phyloP scores from a whole-genome alignment of 306 rosid genomes.

The Pyrus betulifolia region DNA sequence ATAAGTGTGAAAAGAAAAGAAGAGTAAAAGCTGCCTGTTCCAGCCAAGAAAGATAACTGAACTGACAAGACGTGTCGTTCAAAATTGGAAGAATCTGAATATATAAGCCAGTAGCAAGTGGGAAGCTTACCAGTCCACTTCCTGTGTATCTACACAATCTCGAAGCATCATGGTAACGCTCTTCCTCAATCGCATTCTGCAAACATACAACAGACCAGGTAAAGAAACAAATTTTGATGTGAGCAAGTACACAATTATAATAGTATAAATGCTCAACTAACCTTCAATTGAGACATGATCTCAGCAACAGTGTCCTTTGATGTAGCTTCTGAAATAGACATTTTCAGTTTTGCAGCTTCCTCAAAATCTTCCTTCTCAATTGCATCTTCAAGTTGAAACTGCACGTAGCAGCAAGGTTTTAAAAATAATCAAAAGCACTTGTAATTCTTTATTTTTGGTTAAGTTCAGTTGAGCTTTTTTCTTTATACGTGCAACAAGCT shows the following conservation, averaged over 20 bases:
- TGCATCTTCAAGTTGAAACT: constrained; percentile 99
- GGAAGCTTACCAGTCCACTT: constrained; percentile 80
- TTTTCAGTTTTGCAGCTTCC: constrained; percentile 78
- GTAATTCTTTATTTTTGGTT: background rate
- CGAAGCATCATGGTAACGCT: constrained; percentile 90
- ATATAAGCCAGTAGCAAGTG: constrained; percentile 1
- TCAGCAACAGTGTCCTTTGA: constrained; percentile 79
- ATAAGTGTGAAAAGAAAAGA: background rate
- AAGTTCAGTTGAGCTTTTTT: background rate
- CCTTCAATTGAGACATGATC: constrained; percentile 85
- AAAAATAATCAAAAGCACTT: background rate
- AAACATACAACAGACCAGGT: constrained; percentile 3
- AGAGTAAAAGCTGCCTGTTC: background rate
- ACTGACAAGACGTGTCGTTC: background rate
- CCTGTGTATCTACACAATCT: constrained; percentile 77
- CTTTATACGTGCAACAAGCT: background rate
- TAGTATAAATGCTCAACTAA: constrained; percentile 12
- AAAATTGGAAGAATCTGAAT: background rate
- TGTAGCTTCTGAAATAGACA: constrained; percentile 63
- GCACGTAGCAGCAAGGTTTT: constrained; percentile 1
- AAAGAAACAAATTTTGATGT: constrained; percentile 5
- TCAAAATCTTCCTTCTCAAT: constrained; percentile 86
- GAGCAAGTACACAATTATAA: background rate
- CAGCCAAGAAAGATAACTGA: background rate
- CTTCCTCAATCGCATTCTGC: constrained; percentile 84